Percentiles rank a stretch among this genome's conserved stretches.
Conservation (phyloP, 768 basidiomycete species). For the Udeniomyces megalosporus region DNA sequence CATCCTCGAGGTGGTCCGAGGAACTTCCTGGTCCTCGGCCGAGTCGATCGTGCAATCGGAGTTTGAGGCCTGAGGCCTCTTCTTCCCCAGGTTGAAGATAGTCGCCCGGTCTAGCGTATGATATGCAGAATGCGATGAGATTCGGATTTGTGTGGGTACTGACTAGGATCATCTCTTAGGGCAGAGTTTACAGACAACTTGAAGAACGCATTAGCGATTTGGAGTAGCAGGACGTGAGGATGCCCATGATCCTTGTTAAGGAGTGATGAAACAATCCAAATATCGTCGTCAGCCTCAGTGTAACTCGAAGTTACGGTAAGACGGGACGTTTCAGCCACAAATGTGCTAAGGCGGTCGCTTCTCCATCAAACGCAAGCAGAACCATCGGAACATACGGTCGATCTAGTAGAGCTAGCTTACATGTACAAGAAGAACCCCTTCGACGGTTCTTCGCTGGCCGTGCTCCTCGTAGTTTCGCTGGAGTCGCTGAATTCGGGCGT, state of each 20-base stretch:
- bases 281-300: no score
- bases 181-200: slow-evolving; percentile 49
- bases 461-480: slow-evolving; percentile 94
- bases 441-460: slow-evolving; percentile 90
- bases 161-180: no score
- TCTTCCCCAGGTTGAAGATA: slow-evolving; percentile 94
- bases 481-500: slow-evolving; percentile 79
- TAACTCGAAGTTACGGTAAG: no score
- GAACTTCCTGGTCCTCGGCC: slow-evolving; percentile 22
- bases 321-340: neutral
- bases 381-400: neutral
- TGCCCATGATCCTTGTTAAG: slow-evolving; percentile 75
- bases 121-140: no score
- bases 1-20: no score
- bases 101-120: slow-evolving; percentile 90
- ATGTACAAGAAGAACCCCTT: slow-evolving; percentile 32
- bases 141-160: no score
- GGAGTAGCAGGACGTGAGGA: slow-evolving; percentile 92
- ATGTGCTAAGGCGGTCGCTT: no score
- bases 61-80: slow-evolving; percentile 77
- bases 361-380: no score
- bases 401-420: slow-evolving; percentile 17
- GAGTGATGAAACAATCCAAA: slow-evolving; percentile 1
- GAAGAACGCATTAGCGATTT: slow-evolving; percentile 98
- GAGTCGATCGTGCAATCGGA: slow-evolving; percentile 72